Percentiles rank a stretch among this genome's conserved stretches.
phyloP scores from a whole-genome alignment of 352 stramenopile genomes.

The Elongisporangium senticosum region DNA sequence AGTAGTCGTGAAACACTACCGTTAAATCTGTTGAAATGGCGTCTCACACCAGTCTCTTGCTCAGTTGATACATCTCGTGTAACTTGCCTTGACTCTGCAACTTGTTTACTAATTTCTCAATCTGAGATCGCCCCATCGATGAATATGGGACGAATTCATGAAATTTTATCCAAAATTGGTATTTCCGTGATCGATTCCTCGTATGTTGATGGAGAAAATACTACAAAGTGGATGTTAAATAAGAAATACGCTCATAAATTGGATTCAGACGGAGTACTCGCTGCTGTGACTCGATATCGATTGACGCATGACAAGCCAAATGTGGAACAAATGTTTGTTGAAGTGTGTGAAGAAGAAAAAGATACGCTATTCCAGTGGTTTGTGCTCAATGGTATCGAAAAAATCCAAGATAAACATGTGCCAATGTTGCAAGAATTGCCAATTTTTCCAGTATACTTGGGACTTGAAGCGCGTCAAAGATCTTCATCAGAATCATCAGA shows the following conservation, averaged over 20 bases:
- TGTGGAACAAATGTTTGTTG: conserved; percentile 37
- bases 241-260: conserved; percentile 38
- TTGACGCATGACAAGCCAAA: conserved; percentile 18
- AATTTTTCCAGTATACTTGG: conserved; percentile 2
- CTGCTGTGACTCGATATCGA: conserved; percentile 27
- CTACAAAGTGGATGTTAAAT: conserved; percentile 33
- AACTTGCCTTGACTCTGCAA: conserved; percentile 11
- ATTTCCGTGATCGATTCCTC: conserved; percentile 38
- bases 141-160: conserved; percentile 12
- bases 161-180: conserved; percentile 31
- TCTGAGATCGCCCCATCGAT: background rate
- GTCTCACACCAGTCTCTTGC: conserved; percentile 28
- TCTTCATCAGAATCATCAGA: background rate
- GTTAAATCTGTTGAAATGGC: conserved; percentile 28
- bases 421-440: conserved; percentile 1
- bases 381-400: conserved; percentile 22
- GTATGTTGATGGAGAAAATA: conserved; percentile 33
- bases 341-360: conserved; percentile 15
- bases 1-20: conserved; percentile 16
- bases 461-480: background rate
- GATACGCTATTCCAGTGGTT: conserved; percentile 42
- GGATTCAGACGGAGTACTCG: conserved; percentile 37
- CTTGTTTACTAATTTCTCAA: background rate
- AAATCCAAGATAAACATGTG: conserved; percentile 15
- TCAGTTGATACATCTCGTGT: conserved; percentile 5